These are phyloP conservation scores for Clonostachys solani DNA, from an alignment of 2,329 filamentous ascomycete species.

Conservation along the genomic window DNA sequence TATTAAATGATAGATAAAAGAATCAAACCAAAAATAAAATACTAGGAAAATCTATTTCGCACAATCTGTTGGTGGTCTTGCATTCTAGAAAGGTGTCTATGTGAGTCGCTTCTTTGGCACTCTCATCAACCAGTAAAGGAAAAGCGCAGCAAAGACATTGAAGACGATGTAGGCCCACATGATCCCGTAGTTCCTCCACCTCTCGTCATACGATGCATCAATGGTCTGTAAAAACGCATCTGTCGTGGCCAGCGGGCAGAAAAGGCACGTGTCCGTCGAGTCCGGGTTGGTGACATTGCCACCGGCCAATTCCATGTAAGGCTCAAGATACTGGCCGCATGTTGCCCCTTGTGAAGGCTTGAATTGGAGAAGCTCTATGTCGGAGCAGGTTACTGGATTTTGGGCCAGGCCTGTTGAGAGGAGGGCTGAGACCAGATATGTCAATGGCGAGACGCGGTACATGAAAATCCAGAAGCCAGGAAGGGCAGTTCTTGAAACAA, in stretches of 20 bases:
- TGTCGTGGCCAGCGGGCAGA: conserved; percentile 55
- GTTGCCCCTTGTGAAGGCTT: conserved; percentile 57
- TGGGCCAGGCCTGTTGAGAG: conserved; percentile 63
- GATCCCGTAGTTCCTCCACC: conserved; percentile 61
- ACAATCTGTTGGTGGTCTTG: too few species aligned
- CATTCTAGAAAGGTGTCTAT: too few species aligned
- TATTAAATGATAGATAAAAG: too few species aligned
- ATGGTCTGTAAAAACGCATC: conserved; percentile 38
- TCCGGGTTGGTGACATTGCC: conserved; percentile 60
- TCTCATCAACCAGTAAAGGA: conserved; percentile 15
- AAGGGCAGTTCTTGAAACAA: conserved; percentile 52
- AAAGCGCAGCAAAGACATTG: conserved; percentile 42
- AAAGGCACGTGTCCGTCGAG: conserved; percentile 53
- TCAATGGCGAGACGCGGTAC: conserved; percentile 63
- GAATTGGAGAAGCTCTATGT: conserved; percentile 59
- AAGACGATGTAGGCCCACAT: conserved; percentile 48
- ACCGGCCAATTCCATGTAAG: conserved; percentile 41
- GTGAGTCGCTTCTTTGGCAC: conserved; percentile 1
- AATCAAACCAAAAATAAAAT: too few species aligned
- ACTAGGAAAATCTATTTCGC: too few species aligned
- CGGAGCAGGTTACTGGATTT: conserved; percentile 50
- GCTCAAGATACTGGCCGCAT: conserved; percentile 58
- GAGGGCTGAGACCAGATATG: conserved; percentile 68
- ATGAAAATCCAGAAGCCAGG: conserved; percentile 76
- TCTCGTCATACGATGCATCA: conserved; percentile 42